Base-by-base conservation (phyloP, 2,329 filamentous ascomycete species). In the Arachnopeziza araneosa region DNA sequence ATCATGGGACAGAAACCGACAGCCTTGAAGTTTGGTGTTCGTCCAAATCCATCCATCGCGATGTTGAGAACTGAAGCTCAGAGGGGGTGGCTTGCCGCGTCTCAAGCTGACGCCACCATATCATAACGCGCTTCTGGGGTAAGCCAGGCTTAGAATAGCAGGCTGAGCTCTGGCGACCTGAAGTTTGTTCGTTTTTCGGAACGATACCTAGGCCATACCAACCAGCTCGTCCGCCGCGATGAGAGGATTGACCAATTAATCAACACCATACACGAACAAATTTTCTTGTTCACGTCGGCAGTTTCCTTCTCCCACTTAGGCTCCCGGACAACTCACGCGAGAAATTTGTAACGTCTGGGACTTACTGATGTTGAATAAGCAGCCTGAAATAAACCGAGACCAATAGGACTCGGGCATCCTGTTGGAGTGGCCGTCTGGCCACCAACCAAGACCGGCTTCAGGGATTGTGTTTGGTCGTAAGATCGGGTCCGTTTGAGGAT, bases 401-500 rank as follows among this genome's bases (percentile, higher is more conserved):
- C 62, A 65, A 65, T 65, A 36, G 53, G 32, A 50, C 58, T 14
- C n/a, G 7, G 10, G 21, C 19, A 12, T 50, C 51, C 50, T 54
- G 48, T 60, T 26, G 32, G 26, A 30, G 24, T 48, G 49, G 23
- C 53, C 26, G 55, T 56, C 52, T 52, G 53, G 36, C 51, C 36
- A 14, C 12, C 36, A 44, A 14, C 36, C 36, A 44, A 44, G 24
- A 51, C 63, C 64, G n/a, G 55, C 22, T 51, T 57, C 67, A 54
- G 63, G 68, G 65, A 67, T 68, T 49, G 58, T 60, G 64, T 68
- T 68, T 68, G 64, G 67, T 66, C 56, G 63, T 61, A 66, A 69
- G 66, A 69, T 69, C 64, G 62, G 64, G 61, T 61, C 63, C 65
- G 68, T 70, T 71, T 69, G 68, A 71, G 68, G 68, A 71, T 71